These are phyloP conservation scores for Daldinia loculata DNA, from an alignment of 495 filamentous ascomycete species.

Conservation along the genomic window DNA sequence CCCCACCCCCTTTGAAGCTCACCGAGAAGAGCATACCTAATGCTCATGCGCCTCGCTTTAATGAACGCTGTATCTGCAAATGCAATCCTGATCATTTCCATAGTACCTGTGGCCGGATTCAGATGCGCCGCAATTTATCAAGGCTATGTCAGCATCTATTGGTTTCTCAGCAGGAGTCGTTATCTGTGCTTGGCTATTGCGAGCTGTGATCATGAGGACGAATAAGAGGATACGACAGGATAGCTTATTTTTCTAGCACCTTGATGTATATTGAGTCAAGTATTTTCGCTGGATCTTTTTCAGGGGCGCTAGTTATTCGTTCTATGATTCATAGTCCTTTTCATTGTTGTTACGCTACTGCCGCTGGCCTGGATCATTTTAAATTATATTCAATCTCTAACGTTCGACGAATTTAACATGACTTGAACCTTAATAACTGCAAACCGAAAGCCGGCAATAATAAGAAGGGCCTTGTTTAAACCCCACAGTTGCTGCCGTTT, in stretches of 20 bases:
- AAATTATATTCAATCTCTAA: too few species aligned
- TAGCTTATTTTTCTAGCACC: conserved; percentile 42
- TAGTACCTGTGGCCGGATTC: conserved; percentile 55
- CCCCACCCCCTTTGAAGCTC: not conserved
- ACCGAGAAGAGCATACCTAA: not conserved
- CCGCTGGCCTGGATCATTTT: too few species aligned
- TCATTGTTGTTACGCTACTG: too few species aligned
- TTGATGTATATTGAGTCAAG: conserved; percentile 46
- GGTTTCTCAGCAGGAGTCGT: conserved; percentile 50
- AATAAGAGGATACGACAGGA: conserved; percentile 53
- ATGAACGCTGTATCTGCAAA: not conserved
- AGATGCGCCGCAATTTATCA: conserved; percentile 52
- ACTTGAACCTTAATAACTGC: too few species aligned
- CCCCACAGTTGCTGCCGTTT: not conserved
- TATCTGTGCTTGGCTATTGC: conserved; percentile 52
- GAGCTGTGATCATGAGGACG: conserved; percentile 43
- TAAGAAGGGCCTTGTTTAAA: too few species aligned
- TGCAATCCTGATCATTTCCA: not conserved
- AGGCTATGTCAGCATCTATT: conserved; percentile 51
- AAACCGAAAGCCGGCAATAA: too few species aligned
- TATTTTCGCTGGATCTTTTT: too few species aligned
- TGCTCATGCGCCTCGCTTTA: not conserved
- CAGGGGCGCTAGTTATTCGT: too few species aligned
- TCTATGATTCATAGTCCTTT: too few species aligned
- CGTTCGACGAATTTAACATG: too few species aligned